Evolutionary conservation across 2,329 filamentous ascomycete species (phyloP).

Genomic region (Thelonectria discophora): DNA sequence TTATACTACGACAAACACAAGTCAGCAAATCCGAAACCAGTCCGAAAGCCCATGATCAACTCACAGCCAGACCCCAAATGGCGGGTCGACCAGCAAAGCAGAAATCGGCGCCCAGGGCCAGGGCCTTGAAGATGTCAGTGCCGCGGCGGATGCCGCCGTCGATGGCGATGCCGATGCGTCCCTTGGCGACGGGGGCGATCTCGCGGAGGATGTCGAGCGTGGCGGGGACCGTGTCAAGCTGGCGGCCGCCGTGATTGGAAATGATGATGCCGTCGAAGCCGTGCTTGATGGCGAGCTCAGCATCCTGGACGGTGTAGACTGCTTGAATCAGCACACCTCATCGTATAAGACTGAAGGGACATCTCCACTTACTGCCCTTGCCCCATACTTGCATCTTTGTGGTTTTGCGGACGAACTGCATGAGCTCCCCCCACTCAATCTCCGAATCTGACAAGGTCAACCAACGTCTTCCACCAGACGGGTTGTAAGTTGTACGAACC

Average conservation of each 20-base stretch:
- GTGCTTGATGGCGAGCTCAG: constrained; percentile 40
- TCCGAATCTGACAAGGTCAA: constrained; percentile 1
- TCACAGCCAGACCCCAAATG: constrained; percentile 29
- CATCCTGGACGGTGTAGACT: constrained; percentile 46
- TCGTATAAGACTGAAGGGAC: constrained; percentile 19
- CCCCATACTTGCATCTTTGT: constrained; percentile 26
- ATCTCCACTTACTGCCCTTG: constrained; percentile 22
- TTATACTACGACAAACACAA: constrained; percentile 6
- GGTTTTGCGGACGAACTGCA: constrained; percentile 17
- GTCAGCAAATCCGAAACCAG: not conserved
- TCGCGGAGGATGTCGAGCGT: constrained; percentile 45
- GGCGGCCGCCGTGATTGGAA: constrained; percentile 48
- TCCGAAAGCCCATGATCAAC: not conserved
- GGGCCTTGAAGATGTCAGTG: constrained; percentile 47
- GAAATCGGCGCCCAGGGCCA: constrained; percentile 45
- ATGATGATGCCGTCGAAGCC: constrained; percentile 45
- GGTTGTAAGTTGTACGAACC: too few species aligned
- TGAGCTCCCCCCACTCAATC: constrained; percentile 17
- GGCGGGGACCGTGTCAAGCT: constrained; percentile 45
- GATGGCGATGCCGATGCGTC: constrained; percentile 38
- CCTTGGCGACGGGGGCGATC: constrained; percentile 37
- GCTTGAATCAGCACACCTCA: not conserved
- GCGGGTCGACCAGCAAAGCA: constrained; percentile 26
- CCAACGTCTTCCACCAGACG: too few species aligned
- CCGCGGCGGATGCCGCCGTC: constrained; percentile 50